These are phyloP conservation scores for Tylopilus felleus DNA, from an alignment of 768 basidiomycete genomes.

Conservation along the genomic window DNA sequence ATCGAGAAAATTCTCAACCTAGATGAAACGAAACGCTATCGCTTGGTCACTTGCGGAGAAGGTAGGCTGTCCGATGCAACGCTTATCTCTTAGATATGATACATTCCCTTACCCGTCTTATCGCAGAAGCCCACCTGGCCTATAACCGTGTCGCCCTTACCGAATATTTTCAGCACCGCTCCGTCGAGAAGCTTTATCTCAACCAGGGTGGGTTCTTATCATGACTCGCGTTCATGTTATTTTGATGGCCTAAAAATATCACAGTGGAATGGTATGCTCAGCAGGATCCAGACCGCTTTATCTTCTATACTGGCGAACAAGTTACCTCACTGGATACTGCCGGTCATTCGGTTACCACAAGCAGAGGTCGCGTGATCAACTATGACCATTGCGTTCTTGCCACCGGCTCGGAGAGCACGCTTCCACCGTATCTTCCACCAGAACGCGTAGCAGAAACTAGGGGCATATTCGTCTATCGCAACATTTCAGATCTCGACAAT, in stretches of 20 bases:
- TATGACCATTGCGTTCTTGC: constrained; percentile 68
- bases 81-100: constrained; percentile 25
- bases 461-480: constrained; percentile 72
- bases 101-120: constrained; percentile 8
- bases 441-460: constrained; percentile 38
- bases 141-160: constrained; percentile 54
- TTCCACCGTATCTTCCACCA: constrained; percentile 55
- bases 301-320: constrained; percentile 48
- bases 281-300: constrained; percentile 55
- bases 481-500: constrained; percentile 61
- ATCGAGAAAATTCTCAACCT: constrained; percentile 65
- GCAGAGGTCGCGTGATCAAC: constrained; percentile 39
- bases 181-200: constrained; percentile 57
- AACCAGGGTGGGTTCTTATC: constrained; percentile 37
- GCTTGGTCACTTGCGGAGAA: constrained; percentile 60
- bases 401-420: constrained; percentile 63
- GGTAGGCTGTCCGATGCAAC: constrained; percentile 26
- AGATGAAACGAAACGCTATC: constrained; percentile 48
- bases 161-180: constrained; percentile 59
- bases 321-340: constrained; percentile 39
- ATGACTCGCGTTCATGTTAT: neutral
- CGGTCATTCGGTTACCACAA: constrained; percentile 44
- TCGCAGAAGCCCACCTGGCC: constrained; percentile 42
- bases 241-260: constrained; percentile 14
- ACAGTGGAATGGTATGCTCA: constrained; percentile 55